Base-by-base conservation (phyloP, 139 green algal genomes). In the Nannochloris sp. region DNA sequence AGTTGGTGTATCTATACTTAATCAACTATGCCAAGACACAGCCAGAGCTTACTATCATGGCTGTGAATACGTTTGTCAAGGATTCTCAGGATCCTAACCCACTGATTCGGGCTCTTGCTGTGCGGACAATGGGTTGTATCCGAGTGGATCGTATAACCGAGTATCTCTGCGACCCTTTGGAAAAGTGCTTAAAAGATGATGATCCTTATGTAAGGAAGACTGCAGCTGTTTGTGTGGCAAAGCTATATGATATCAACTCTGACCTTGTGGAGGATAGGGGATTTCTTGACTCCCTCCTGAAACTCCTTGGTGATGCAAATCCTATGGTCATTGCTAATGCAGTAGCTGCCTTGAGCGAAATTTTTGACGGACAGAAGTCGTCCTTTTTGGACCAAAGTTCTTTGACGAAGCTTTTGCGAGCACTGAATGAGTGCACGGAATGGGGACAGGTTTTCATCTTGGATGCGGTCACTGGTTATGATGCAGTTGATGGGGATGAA, bases 61-160 rank as follows among this genome's bases (percentile, higher is more conserved):
- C 90, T 1, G 94, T 99, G 18, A 99, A 99, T 78, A 99, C 94
- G 1, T 99, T 99, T 78, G 94, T 99, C 11, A 99, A 99, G 86
- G 92, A 98, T 75, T 90, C 92, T 3, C 88, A 96, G 78, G 94
- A 98, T 68, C 85, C 88, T 31, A 98, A 98, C 74, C 94, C 94
- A 0, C 76, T 99, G 8, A 96, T 99, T 44, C 76, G 94, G 14
- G 90, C 94, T 0, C 77, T 99, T 57, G 94, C 94, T 34, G 91
- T 99, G 29, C 78, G 94, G 46, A 99, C 94, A 11, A 99, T 99
- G 94, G 94, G 94, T 29, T 99, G 94, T 85, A 99, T 99, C 66
- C 78, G 94, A 16, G 94, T 99, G 34, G 91, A 98, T 72, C 92
- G 91, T 55, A 99, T 99, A 75, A 97, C 88, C 37, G 94, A 99